These are phyloP conservation scores for Calonectria fujianensis DNA, from an alignment of 2,329 filamentous ascomycete genomes.

Conservation along the genomic window DNA sequence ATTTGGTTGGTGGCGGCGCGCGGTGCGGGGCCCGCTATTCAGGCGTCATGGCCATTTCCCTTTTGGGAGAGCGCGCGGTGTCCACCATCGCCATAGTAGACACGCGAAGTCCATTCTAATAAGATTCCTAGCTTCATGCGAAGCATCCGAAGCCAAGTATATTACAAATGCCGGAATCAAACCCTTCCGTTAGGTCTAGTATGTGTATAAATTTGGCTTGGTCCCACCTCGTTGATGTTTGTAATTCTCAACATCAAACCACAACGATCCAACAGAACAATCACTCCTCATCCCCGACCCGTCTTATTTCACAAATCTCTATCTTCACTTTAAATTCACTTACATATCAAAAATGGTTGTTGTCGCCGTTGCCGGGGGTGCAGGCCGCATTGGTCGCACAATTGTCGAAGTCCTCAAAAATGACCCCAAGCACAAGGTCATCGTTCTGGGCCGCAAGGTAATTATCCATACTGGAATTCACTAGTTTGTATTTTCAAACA, in stretches of 20 bases:
- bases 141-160: background rate
- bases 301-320: background rate
- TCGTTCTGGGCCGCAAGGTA: background rate
- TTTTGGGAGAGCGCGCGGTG: slow-evolving; percentile 17
- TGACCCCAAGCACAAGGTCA: slow-evolving; percentile 9
- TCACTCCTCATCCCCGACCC: background rate
- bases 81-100: background rate
- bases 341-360: background rate
- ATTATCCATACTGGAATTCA: too few relatives aligned
- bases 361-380: slow-evolving; percentile 10
- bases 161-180: background rate
- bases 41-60: background rate
- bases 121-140: background rate
- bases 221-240: background rate
- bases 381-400: background rate
- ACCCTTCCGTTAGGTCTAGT: background rate
- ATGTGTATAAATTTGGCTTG: background rate
- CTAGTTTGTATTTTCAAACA: too few relatives aligned
- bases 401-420: slow-evolving; percentile 13
- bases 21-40: background rate
- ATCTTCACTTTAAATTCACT: background rate
- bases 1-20: background rate
- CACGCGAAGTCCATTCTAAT: background rate
- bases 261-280: background rate
- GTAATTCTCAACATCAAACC: background rate